Evolutionary conservation across 768 basidiomycete species (phyloP), one percentile per base, ranked within the genome.

Genomic region (Mycena haematopus): DNA sequence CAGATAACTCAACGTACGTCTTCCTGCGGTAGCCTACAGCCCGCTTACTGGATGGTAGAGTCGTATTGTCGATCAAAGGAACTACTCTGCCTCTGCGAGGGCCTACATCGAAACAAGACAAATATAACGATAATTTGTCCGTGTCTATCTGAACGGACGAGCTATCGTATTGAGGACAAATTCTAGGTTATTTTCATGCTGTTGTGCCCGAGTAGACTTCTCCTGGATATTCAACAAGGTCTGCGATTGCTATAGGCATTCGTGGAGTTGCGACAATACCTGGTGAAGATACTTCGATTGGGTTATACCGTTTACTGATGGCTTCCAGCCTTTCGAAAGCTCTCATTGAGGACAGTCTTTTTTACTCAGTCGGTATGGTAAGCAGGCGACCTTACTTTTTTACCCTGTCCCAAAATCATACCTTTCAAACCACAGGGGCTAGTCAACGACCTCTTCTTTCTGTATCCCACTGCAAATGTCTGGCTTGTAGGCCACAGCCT

Each of bases 401-500:
- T n/a, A n/a, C 29, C 36, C 54, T 33, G 46, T 46, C 33, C 31
- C 38, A 53, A 66, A 33, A 47, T 49, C 44, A 59, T 17, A 19
- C 40, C 24, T 19, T 15, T 50, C 9, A 29, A 27, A 7, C 36
- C 14, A 24, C 62, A 96, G 95, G 87, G 90, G 70, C 80, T 99
- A 29, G 90, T 96, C 68, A 89, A 94, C 72, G 94, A 97, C 72
- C 80, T 99, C 51, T 85, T 89, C 7, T 84, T 83, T 55, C 81
- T 95, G 73, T 96, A 96, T 71, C 96, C 96, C 0, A 73, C 82
- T 35, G 80, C 95, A 38, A 89, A 89, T 61, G 87, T 99, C 62
- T 98, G 96, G 96, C 75, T 99, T 1, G 85, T 87, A 8, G 95
- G 94, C 60, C 92, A 93, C 71, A 92, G 93, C 46, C 84, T 99